phyloP scores from a whole-genome alignment of 768 basidiomycete species.

The Serendipita sp. region DNA sequence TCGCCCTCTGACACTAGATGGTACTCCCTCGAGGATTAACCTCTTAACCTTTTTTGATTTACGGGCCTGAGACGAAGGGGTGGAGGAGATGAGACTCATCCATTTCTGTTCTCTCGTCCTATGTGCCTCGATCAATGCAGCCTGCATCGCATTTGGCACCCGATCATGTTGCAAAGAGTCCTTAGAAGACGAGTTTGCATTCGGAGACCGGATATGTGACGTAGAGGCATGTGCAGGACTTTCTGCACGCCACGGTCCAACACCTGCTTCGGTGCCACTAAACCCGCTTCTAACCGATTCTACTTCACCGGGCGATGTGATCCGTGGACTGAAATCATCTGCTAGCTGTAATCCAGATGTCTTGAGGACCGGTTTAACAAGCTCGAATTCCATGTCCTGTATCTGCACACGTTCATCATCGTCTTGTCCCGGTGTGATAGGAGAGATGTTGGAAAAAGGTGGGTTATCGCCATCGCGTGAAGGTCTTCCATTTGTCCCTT shows the following conservation, averaged over 20 bases:
- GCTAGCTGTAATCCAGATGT: not conserved
- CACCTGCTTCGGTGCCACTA: not conserved
- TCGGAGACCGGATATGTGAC: not conserved
- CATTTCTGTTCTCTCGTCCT: conserved; percentile 62
- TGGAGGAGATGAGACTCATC: conserved; percentile 32
- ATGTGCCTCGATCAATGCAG: conserved; percentile 36
- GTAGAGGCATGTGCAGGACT: not conserved
- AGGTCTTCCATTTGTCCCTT: conserved; percentile 14
- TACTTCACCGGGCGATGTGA: conserved; percentile 16
- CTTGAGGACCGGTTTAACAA: conserved; percentile 36
- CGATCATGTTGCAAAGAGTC: not conserved
- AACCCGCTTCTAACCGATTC: not conserved
- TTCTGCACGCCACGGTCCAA: not conserved
- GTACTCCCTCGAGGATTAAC: conserved; percentile 58
- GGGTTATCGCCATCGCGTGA: not conserved
- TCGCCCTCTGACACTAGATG: conserved; percentile 65
- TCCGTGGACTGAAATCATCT: not conserved
- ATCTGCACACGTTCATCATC: conserved; percentile 53
- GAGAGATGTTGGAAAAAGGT: conserved; percentile 12
- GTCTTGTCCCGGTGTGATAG: conserved; percentile 16
- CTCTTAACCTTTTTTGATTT: conserved; percentile 70
- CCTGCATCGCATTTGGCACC: not conserved
- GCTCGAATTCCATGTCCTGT: conserved; percentile 68
- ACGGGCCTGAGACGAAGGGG: conserved; percentile 43
- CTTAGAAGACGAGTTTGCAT: not conserved